These are phyloP conservation scores for Trichothecium roseum DNA, from an alignment of 2,329 filamentous ascomycete species.

Conservation along the genomic window DNA sequence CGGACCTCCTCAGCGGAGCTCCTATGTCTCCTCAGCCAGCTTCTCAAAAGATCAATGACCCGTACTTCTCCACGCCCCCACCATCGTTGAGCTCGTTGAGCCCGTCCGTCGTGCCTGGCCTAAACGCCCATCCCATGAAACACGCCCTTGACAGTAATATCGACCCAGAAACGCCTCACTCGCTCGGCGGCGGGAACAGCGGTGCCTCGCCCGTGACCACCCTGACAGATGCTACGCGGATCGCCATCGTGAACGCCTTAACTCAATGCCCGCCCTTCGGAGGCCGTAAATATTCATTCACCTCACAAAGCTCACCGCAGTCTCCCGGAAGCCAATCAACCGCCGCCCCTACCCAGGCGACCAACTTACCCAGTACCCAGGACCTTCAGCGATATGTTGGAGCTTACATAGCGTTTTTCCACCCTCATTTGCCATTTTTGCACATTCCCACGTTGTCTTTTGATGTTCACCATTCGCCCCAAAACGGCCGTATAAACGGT, in stretches of 20 bases:
- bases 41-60: conserved; percentile 60
- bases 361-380: conserved; percentile 63
- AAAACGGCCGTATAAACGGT: conserved; percentile 46
- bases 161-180: conserved; percentile 64
- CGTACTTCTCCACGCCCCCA: conserved; percentile 70
- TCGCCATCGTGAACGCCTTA: conserved; percentile 48
- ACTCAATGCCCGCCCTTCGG: conserved; percentile 46
- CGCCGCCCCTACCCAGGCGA: conserved; percentile 41
- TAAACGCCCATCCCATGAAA: conserved; percentile 50
- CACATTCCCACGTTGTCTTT: conserved; percentile 89
- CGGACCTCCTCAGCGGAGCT: conserved; percentile 61
- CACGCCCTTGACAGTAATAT: conserved; percentile 53
- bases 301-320: conserved; percentile 42
- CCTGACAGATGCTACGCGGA: conserved; percentile 55
- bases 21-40: conserved; percentile 69
- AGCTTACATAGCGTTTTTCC: conserved; percentile 85
- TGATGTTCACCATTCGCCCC: conserved; percentile 59
- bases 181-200: conserved; percentile 52
- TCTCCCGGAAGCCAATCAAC: conserved; percentile 39
- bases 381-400: conserved; percentile 86
- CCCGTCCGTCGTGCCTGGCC: conserved; percentile 58
- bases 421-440: conserved; percentile 89
- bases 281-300: conserved; percentile 54
- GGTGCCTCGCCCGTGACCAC: conserved; percentile 46
- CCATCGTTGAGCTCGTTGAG: conserved; percentile 65